These are phyloP conservation scores for Yamadazyma friedrichii DNA, from an alignment of 1,139 yeast genomes.

Conservation along the genomic window DNA sequence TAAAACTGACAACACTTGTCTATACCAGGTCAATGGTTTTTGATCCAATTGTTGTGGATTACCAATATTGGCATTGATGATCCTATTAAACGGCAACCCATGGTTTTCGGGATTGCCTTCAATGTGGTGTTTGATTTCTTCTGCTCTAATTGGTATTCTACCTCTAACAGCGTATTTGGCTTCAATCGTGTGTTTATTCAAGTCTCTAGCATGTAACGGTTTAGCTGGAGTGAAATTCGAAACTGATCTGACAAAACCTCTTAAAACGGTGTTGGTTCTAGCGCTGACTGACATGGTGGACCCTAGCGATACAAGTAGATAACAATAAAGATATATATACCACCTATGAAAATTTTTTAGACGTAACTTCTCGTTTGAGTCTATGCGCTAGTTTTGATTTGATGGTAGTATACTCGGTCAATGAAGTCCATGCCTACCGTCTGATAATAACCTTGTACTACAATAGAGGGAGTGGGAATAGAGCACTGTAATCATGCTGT, in stretches of 20 bases:
- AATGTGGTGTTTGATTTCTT: conserved; percentile 60
- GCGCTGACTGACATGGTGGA: too few species aligned
- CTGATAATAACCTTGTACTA: too few species aligned
- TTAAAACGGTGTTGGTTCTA: background rate
- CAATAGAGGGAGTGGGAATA: too few species aligned
- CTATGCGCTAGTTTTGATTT: background rate
- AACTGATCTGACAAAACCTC: background rate
- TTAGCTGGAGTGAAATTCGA: conserved; percentile 21
- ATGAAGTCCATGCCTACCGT: too few species aligned
- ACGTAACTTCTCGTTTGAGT: background rate
- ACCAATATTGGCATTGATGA: conserved; percentile 90
- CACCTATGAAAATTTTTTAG: background rate
- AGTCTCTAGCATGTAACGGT: conserved; percentile 35
- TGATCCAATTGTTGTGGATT: conserved; percentile 97
- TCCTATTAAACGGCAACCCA: conserved; percentile 71
- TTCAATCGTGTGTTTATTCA: conserved; percentile 71
- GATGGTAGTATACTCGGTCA: too few species aligned
- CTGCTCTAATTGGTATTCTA: conserved; percentile 88
- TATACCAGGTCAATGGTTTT: conserved; percentile 89
- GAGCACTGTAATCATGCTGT: too few species aligned
- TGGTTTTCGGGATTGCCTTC: conserved; percentile 50
- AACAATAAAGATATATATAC: background rate
- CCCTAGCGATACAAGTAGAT: background rate
- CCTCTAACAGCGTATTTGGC: conserved; percentile 98
- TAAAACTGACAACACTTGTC: conserved; percentile 82